These are phyloP conservation scores for Fusarium udum DNA, from an alignment of 2,329 filamentous ascomycete genomes.

Conservation along the genomic window DNA sequence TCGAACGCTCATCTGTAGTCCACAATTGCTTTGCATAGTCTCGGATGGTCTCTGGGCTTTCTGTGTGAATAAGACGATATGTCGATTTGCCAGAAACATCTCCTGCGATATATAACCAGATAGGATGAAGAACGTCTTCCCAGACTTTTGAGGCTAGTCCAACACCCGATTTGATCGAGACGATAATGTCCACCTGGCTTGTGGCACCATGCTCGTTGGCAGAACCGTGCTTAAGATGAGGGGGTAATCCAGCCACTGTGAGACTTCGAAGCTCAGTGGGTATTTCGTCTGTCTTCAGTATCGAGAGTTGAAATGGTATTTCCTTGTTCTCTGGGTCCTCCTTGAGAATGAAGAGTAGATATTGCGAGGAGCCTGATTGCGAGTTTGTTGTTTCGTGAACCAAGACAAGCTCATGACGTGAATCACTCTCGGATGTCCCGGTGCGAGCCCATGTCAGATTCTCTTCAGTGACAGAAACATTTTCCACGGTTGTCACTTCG, in stretches of 20 bases:
- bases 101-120: conserved; percentile 57
- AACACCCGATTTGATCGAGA: conserved; percentile 74
- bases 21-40: conserved; percentile 63
- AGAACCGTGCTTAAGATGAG: conserved; percentile 45
- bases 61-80: conserved; percentile 65
- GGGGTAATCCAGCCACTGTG: conserved; percentile 51
- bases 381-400: conserved; percentile 24
- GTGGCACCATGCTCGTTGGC: conserved; percentile 29
- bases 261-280: conserved; percentile 52
- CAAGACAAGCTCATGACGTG: conserved; percentile 45
- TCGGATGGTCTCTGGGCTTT: conserved; percentile 69
- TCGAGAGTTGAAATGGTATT: conserved; percentile 42
- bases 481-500: conserved; percentile 12
- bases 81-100: background rate
- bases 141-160: conserved; percentile 67
- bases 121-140: conserved; percentile 62
- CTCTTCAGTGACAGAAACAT: conserved; percentile 37
- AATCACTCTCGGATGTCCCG: conserved; percentile 20
- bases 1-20: conserved; percentile 45
- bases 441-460: conserved; percentile 43
- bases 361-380: background rate
- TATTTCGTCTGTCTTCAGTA: conserved; percentile 44
- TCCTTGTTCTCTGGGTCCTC: conserved; percentile 45
- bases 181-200: conserved; percentile 66
- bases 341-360: conserved; percentile 53